A percentile compares a stretch with the other conserved stretches of the same genome.
Conservation (phyloP, 2,329 filamentous ascomycete genomes). For the Phyllosticta citriasiana region DNA sequence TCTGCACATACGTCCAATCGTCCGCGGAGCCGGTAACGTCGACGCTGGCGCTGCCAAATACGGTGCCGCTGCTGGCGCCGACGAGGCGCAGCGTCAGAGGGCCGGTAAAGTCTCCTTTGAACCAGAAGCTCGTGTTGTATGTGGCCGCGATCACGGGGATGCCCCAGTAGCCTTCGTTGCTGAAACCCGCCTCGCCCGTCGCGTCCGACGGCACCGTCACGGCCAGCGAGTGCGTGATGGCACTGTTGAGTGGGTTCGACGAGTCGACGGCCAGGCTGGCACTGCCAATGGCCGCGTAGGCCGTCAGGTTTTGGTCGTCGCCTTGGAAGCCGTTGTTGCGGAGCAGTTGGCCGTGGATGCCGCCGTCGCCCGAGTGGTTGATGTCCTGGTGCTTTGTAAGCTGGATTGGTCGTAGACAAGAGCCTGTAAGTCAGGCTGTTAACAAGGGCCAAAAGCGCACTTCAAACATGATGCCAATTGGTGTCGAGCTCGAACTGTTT, state of each 20-base stretch:
- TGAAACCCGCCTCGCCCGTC: conserved; percentile 6
- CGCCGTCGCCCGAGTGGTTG: conserved; percentile 11
- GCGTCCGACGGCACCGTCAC: conserved; percentile 3
- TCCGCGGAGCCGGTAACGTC: not conserved
- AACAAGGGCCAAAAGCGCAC: conserved; percentile 13
- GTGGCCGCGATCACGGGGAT: conserved; percentile 7
- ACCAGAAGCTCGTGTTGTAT: conserved; percentile 9
- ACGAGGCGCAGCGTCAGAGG: conserved; percentile 8
- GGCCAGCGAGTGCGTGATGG: conserved; percentile 8
- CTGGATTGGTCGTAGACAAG: not conserved
- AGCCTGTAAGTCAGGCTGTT: not conserved
- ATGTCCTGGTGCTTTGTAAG: conserved; percentile 6
- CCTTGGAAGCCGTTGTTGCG: conserved; percentile 11
- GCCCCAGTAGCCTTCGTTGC: conserved; percentile 12
- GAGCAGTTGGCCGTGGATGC: conserved; percentile 9
- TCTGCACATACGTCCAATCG: not conserved
- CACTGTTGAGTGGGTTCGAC: not conserved
- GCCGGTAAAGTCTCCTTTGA: conserved; percentile 24
- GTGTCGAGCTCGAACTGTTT: conserved; percentile 29
- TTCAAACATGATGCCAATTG: conserved; percentile 37
- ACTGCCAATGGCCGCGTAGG: conserved; percentile 22
- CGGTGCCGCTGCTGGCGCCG: conserved; percentile 1
- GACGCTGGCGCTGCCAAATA: conserved; percentile 5
- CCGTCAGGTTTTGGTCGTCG: conserved; percentile 16
- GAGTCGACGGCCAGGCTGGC: conserved; percentile 16